Conservation (phyloP, 2,329 filamentous ascomycete species). For the Periconia digitata region DNA sequence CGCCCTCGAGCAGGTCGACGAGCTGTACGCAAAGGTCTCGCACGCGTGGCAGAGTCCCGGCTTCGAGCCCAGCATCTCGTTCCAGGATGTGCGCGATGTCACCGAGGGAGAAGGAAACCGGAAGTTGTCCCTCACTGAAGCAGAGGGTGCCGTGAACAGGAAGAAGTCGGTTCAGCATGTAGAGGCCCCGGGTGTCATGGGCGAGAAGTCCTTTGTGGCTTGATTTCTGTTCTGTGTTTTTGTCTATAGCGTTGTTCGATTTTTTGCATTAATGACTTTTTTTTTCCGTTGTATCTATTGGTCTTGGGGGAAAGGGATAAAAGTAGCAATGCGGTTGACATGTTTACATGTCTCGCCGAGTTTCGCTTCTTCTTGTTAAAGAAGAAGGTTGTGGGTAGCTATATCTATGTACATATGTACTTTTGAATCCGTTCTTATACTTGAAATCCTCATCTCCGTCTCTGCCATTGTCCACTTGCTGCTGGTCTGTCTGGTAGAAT, state of each 20-base stretch:
- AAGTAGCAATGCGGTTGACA: too few species aligned
- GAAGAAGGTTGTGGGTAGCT: too few species aligned
- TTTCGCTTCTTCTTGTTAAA: too few species aligned
- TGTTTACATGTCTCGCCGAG: too few species aligned
- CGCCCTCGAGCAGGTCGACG: constrained; percentile 76
- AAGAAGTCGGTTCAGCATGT: constrained; percentile 39
- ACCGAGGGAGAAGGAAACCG: constrained; percentile 25
- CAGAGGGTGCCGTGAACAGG: constrained; percentile 30
- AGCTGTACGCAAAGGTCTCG: constrained; percentile 72
- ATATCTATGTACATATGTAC: too few species aligned
- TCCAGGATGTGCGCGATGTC: constrained; percentile 40
- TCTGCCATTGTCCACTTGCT: too few species aligned
- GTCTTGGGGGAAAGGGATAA: too few species aligned
- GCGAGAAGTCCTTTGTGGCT: constrained; percentile 3
- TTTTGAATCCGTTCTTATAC: too few species aligned
- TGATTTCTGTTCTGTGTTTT: neutral
- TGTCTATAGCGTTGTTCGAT: neutral
- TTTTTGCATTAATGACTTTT: too few species aligned
- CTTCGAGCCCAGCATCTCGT: constrained; percentile 60
- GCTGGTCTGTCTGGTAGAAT: too few species aligned
- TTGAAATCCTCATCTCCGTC: too few species aligned
- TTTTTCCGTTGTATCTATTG: too few species aligned
- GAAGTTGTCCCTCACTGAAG: constrained; percentile 35
- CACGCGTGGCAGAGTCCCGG: constrained; percentile 70
- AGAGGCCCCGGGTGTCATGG: constrained; percentile 13